Evolutionary conservation across 2,329 filamentous ascomycete species (phyloP).

Genomic region (Ophiostoma himal-ulmi): DNA sequence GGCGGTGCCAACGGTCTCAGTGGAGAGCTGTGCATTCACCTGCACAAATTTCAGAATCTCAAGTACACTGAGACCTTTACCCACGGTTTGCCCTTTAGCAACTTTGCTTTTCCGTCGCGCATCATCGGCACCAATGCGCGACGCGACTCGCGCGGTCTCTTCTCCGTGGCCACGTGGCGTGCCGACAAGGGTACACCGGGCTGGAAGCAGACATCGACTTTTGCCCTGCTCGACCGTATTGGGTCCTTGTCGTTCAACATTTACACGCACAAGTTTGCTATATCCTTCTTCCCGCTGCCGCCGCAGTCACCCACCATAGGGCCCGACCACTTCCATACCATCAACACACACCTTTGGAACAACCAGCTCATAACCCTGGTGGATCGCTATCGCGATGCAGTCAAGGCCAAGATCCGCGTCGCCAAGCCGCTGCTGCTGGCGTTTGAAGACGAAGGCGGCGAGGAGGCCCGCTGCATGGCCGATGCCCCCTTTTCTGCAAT

Average conservation of each 20-base stretch:
- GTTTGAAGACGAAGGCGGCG: conserved; percentile 23
- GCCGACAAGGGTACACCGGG: conserved; percentile 7
- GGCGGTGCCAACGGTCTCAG: conserved; percentile 4
- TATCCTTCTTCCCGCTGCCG: conserved; percentile 21
- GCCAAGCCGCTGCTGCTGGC: conserved; percentile 25
- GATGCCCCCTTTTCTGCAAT: conserved; percentile 21
- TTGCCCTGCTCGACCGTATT: conserved; percentile 10
- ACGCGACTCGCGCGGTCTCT: conserved; percentile 20
- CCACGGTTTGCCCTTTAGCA: conserved; percentile 16
- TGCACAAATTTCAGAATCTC: conserved; percentile 23
- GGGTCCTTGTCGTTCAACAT: conserved; percentile 25
- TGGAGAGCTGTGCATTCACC: conserved; percentile 19
- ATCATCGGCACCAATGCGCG: conserved; percentile 21
- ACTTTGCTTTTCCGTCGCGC: conserved; percentile 15
- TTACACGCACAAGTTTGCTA: conserved; percentile 21
- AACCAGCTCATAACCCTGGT: conserved; percentile 24
- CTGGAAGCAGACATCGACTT: not conserved
- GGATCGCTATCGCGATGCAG: conserved; percentile 23
- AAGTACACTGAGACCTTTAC: conserved; percentile 20
- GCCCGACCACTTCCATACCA: not conserved
- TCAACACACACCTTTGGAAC: conserved; percentile 25
- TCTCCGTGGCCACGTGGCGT: conserved; percentile 23
- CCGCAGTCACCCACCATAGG: conserved; percentile 11
- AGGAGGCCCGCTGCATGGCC: not conserved
- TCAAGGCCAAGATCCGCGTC: conserved; percentile 17